Percentiles rank a stretch among this genome's conserved stretches.
phyloP scores from a whole-genome alignment of 2,329 filamentous ascomycete species.

The Lachnellula arida region DNA sequence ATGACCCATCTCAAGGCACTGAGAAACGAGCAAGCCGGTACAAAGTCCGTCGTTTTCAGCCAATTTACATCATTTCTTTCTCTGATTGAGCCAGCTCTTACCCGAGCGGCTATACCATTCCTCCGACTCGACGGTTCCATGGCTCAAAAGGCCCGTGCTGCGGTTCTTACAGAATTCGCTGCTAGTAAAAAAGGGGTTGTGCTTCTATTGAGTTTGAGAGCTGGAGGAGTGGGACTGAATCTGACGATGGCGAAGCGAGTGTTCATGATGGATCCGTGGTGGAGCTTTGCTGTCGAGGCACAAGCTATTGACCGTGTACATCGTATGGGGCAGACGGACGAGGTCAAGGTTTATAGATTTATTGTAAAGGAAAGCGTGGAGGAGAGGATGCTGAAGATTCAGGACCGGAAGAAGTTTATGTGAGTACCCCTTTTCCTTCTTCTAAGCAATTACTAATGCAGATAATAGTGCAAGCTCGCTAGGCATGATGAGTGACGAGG shows the following conservation, averaged over 20 bases:
- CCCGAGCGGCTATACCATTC: slow-evolving; percentile 65
- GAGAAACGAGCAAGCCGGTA: slow-evolving; percentile 58
- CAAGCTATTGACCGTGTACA: slow-evolving; percentile 98
- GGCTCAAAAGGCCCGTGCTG: slow-evolving; percentile 76
- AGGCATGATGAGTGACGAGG: slow-evolving; percentile 92
- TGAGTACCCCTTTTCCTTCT: slow-evolving; percentile 45
- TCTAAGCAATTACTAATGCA: slow-evolving; percentile 12
- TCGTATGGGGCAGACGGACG: slow-evolving; percentile 86
- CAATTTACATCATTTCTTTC: slow-evolving; percentile 97
- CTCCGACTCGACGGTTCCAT: slow-evolving; percentile 91
- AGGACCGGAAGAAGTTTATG: slow-evolving; percentile 96
- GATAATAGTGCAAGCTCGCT: slow-evolving; percentile 75
- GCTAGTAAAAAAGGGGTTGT: slow-evolving; percentile 60
- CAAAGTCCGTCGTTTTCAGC: slow-evolving; percentile 90
- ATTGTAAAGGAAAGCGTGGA: slow-evolving; percentile 90
- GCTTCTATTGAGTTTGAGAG: slow-evolving; percentile 77
- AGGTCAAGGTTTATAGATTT: slow-evolving; percentile 83
- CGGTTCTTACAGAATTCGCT: slow-evolving; percentile 70
- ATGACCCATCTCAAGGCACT: slow-evolving; percentile 69
- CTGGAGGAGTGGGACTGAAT: slow-evolving; percentile 91
- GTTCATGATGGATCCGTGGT: slow-evolving; percentile 99
- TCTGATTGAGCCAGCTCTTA: slow-evolving; percentile 78
- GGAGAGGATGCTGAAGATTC: slow-evolving; percentile 87
- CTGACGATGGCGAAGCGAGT: slow-evolving; percentile 84
- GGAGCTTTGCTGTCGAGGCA: slow-evolving; percentile 94